Evolutionary conservation across 371 early-diverging fungal species (phyloP), one percentile per base, ranked within the genome.

Genomic region (Mucor racemosus): DNA sequence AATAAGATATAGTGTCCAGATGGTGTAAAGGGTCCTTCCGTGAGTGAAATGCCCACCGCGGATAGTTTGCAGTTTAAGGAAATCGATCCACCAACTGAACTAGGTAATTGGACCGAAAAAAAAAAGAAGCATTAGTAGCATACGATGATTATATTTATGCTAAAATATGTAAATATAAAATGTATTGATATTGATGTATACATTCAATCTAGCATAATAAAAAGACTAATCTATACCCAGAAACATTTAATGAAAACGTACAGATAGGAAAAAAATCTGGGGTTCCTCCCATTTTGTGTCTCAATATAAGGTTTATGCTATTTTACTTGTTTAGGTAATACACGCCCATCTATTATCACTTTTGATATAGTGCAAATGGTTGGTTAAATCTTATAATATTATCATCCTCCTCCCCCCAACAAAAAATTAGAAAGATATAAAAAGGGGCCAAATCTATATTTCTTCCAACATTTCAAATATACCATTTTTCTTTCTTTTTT

Each of bases 11-110:
- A 62, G 44, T 62, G 39, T 62, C 17, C 61, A 44, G 15, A 55
- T 44, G 62, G 55, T 55, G 31, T 41, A 55, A 56, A 67, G 65
- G 66, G 70, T 65, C 70, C 66, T 69, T 61, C 70, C 70, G 40
- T 31, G 53, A 69, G 53, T 17, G 62, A 65, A 35, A 57, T 10
- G 21, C 5, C 19, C 65, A 58, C 71, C 71, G 71, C 71, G 71
- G 71, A 53, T 71, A 62, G 53, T n/a, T 62, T 66, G 66, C 71
- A 71, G 66, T 66, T 17, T 66, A 66, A 54, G 71, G 71, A 62
- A 71, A 71, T 71, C 19, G 33, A 26, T 9, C 46, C 53, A 46
- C 19, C 4, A 21, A 19, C 26, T 13, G 31, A 41, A 53, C 26
- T 44, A 64, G 64, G 64, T 17, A 64, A 64, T 40, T n/a, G 0